Evolutionary conservation across 257 asterid genomes (phyloP).

Genomic region (Gynochthodes officinalis): DNA sequence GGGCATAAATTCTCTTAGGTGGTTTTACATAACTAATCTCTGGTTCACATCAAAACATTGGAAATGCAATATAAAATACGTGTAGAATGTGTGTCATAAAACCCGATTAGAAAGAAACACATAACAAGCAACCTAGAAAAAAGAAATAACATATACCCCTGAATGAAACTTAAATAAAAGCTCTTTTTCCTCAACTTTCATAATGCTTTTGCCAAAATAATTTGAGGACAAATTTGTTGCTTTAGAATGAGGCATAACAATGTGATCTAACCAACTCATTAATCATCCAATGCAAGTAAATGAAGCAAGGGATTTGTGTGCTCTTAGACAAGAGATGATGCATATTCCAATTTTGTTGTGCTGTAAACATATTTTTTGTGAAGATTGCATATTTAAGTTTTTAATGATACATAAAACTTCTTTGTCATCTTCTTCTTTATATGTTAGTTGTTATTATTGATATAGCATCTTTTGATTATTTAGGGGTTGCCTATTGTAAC

Average conservation of each 20-base stretch:
- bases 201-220: background rate
- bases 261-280: background rate
- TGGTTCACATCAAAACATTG: background rate
- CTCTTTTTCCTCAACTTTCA: too few relatives aligned
- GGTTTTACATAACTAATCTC: background rate
- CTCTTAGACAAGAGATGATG: slow-evolving; percentile 79
- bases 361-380: slow-evolving; percentile 72
- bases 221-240: background rate
- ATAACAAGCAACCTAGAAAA: too few relatives aligned
- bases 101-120: too few relatives aligned
- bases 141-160: too few relatives aligned
- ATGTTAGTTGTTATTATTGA: background rate
- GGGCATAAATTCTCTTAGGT: slow-evolving; percentile 35
- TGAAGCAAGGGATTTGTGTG: slow-evolving; percentile 67
- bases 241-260: background rate
- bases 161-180: too few relatives aligned
- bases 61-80: too few relatives aligned
- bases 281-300: slow-evolving; percentile 38
- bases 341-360: slow-evolving; percentile 50
- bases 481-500: too few relatives aligned
- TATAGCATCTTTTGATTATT: background rate
- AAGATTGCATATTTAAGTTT: slow-evolving; percentile 77
- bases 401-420: slow-evolving; percentile 27
- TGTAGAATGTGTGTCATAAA: too few relatives aligned
- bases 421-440: background rate